phyloP scores from a whole-genome alignment of 2,329 filamentous ascomycete genomes.

The Exophiala spinifera region DNA sequence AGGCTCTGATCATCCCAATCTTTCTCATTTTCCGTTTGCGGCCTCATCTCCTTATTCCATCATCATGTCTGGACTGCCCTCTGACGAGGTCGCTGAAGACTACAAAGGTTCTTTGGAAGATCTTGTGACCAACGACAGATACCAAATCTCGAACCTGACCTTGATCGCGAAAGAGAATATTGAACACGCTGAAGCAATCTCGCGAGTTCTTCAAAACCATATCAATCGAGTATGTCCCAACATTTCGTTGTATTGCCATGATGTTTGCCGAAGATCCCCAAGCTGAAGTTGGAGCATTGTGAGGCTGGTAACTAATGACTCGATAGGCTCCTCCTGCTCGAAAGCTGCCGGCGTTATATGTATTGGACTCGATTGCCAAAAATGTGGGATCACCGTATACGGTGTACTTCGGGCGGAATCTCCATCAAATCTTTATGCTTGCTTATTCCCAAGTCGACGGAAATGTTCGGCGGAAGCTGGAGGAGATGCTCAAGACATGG shows the following conservation, averaged over 20 bases:
- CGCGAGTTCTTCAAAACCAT: constrained; percentile 83
- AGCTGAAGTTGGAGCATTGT: not conserved
- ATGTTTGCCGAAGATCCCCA: constrained; percentile 32
- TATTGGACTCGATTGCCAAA: constrained; percentile 97
- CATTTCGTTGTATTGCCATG: not conserved
- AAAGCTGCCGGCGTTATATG: constrained; percentile 93
- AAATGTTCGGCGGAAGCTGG: constrained; percentile 81
- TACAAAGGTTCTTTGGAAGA: constrained; percentile 92
- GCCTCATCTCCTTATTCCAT: constrained; percentile 31
- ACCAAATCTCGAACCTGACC: constrained; percentile 95
- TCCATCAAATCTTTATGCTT: constrained; percentile 95
- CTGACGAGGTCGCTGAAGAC: constrained; percentile 89
- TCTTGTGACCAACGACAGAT: constrained; percentile 82
- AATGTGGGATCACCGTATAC: constrained; percentile 98
- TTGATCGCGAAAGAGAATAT: constrained; percentile 97
- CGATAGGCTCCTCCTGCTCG: constrained; percentile 76
- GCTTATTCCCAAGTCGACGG: constrained; percentile 87
- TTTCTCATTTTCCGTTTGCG: constrained; percentile 15
- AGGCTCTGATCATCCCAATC: constrained; percentile 11
- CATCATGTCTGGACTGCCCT: constrained; percentile 62
- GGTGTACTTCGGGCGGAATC: constrained; percentile 84
- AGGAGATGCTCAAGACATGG: constrained; percentile 97
- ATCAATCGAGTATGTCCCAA: constrained; percentile 79
- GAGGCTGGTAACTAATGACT: constrained; percentile 19
- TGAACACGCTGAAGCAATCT: constrained; percentile 90